A percentile compares a stretch with the other conserved stretches of the same genome.
Evolutionary conservation across 1,284 basidiomycete species (phyloP).

Genomic region (Heterobasidion parviporum): DNA sequence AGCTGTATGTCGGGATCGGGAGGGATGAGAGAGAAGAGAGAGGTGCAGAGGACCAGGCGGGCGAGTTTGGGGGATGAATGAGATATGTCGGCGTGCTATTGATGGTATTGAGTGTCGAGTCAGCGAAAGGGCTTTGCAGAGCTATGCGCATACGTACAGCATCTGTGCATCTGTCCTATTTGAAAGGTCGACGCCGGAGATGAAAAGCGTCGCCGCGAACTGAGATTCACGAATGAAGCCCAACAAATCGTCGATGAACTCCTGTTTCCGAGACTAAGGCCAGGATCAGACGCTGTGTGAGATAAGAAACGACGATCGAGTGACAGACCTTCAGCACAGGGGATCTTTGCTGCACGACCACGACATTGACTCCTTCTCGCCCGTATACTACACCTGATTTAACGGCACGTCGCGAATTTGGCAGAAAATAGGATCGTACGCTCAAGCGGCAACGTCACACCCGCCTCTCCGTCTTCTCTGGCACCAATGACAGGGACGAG

Average conservation of each 20-base stretch:
- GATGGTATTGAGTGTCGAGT: constrained; percentile 11
- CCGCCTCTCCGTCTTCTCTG: constrained; percentile 45
- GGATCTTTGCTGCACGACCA: constrained; percentile 69
- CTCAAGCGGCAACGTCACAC: constrained; percentile 69
- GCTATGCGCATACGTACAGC: constrained; percentile 38
- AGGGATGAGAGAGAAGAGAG: constrained; percentile 31
- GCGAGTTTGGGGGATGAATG: constrained; percentile 33
- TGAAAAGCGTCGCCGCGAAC: constrained; percentile 46
- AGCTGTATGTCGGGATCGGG: constrained; percentile 43
- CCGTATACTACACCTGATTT: constrained; percentile 49
- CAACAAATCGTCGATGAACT: constrained; percentile 51
- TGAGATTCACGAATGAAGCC: constrained; percentile 42
- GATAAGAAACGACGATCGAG: background rate
- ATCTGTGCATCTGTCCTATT: constrained; percentile 72
- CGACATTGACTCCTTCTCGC: constrained; percentile 34
- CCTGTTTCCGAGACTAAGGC: constrained; percentile 55
- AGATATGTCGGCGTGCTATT: constrained; percentile 53
- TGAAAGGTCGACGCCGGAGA: constrained; percentile 68
- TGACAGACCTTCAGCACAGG: constrained; percentile 59
- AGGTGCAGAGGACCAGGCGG: constrained; percentile 29
- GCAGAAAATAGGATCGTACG: constrained; percentile 31
- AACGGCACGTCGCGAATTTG: background rate
- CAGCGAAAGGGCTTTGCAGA: constrained; percentile 4
- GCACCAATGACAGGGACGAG: constrained; percentile 64
- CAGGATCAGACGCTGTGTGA: background rate